Base-by-base conservation (phyloP, 768 basidiomycete species). In the Mrakia blollopis region DNA sequence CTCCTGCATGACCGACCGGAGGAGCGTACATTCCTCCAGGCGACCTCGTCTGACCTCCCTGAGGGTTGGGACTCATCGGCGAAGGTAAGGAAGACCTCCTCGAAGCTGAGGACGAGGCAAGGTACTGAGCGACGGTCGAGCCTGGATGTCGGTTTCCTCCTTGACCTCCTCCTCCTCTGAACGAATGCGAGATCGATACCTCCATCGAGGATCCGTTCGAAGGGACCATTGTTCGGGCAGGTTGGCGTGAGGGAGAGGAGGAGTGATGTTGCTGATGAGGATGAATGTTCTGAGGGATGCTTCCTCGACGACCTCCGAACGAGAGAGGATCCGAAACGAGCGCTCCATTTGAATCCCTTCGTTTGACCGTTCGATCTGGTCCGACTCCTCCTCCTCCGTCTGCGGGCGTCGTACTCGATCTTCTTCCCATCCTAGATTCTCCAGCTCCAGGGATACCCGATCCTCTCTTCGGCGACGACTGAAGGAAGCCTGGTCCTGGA, bases 321-420 rank as follows among this genome's bases (percentile, higher is more conserved):
- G 30, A 50, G 32, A 54, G 71, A 6, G 50, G 60, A 44, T 44
- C 35, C 25, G 11, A 21, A 14, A 25, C 57, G 60, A 67, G 50
- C 54, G 9, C 6, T 37, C 67, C 74, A 21, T 52, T 75, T 41
- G 74, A 75, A 4, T 65, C 74, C 28, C 74, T 9, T 9, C 74
- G 32, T n/a, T 68, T 57, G 52, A 39, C n/a, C 25, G 65, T 69
- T n/a, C 74, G 28, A 8, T 75, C 74, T 11, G 74, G 74, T n/a
- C 74, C 74, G 10, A 61, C 35, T 23, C 67, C 74, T 28, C 69
- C 35, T 21, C 67, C 65, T 23, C 63, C 73, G 14, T 28, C 65
- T 10, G 41, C 47, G 2, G 23, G 35, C 0, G 30, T 68, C 18
- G 65, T n/a, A 39, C 65, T 68, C 35, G 65, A 30, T 41, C 71